Evolutionary conservation across 108 stramenopile genomes (phyloP).

Genomic region (Skeletonema menzelii): DNA sequence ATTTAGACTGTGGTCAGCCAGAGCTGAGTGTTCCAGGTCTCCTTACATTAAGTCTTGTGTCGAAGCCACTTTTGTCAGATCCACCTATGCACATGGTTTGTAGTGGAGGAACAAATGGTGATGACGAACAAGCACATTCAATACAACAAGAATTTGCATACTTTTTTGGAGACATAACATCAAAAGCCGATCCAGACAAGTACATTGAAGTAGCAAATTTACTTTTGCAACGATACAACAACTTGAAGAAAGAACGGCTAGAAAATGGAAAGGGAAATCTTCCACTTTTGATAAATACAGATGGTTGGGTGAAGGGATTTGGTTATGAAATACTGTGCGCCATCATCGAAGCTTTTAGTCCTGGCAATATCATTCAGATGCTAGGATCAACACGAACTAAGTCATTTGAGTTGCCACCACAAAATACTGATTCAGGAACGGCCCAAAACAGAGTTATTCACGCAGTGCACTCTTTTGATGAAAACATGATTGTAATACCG

Average conservation of each 20-base stretch:
- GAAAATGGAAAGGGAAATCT: slow-evolving; percentile 9
- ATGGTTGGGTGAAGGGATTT: slow-evolving; percentile 93
- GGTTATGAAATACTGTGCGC: slow-evolving; percentile 82
- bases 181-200: slow-evolving; percentile 74
- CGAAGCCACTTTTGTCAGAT: slow-evolving; percentile 71
- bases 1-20: slow-evolving; percentile 92
- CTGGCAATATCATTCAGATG: slow-evolving; percentile 85
- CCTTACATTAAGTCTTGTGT: slow-evolving; percentile 64
- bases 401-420: slow-evolving; percentile 61
- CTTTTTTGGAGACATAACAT: slow-evolving; percentile 76
- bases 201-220: slow-evolving; percentile 60
- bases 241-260: slow-evolving; percentile 5
- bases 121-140: too few species aligned
- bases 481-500: neutral
- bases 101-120: slow-evolving; percentile 4
- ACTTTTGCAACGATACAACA: slow-evolving; percentile 51
- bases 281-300: slow-evolving; percentile 89
- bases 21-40: slow-evolving; percentile 89
- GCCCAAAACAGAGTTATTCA: neutral
- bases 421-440: neutral
- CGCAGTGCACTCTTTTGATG: neutral
- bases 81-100: slow-evolving; percentile 66
- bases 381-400: slow-evolving; percentile 63
- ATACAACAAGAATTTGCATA: slow-evolving; percentile 44
- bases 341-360: slow-evolving; percentile 52